Conservation (phyloP, 2,329 filamentous ascomycete genomes). For the Arthrobotrys pseudoclavata region DNA sequence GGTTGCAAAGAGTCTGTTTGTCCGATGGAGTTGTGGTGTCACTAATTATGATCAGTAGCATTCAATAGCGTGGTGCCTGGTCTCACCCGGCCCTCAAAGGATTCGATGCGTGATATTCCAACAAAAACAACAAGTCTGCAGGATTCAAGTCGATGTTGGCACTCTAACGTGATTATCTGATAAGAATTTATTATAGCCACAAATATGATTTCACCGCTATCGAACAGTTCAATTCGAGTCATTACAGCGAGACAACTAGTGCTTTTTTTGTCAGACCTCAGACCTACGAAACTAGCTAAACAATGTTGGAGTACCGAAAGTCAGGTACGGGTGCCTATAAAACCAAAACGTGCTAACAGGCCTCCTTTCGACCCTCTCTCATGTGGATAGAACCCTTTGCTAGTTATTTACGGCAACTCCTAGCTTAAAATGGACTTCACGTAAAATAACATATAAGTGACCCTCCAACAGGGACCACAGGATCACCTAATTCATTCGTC, state of each 20-base stretch:
- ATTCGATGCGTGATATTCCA: slow-evolving; percentile 6
- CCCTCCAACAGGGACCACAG: background rate
- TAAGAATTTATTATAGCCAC: background rate
- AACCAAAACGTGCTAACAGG: background rate
- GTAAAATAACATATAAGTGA: background rate
- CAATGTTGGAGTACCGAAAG: background rate
- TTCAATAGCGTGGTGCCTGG: no score
- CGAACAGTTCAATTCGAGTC: background rate
- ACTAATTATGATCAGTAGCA: no score
- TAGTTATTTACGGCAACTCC: background rate
- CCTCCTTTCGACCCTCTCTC: background rate
- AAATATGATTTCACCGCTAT: background rate
- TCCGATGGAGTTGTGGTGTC: no score
- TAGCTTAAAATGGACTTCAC: background rate
- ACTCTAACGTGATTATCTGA: slow-evolving; percentile 1
- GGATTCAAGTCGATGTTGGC: background rate
- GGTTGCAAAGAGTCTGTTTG: no score
- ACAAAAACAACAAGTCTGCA: slow-evolving; percentile 21
- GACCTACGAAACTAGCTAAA: background rate
- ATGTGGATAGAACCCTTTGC: background rate
- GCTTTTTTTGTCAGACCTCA: background rate
- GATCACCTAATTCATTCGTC: background rate
- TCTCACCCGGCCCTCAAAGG: background rate
- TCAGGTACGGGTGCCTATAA: slow-evolving; percentile 12
- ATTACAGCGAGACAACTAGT: background rate